These are phyloP conservation scores for Neonothopanus nambi DNA, from an alignment of 1,284 basidiomycete species.

Conservation along the genomic window DNA sequence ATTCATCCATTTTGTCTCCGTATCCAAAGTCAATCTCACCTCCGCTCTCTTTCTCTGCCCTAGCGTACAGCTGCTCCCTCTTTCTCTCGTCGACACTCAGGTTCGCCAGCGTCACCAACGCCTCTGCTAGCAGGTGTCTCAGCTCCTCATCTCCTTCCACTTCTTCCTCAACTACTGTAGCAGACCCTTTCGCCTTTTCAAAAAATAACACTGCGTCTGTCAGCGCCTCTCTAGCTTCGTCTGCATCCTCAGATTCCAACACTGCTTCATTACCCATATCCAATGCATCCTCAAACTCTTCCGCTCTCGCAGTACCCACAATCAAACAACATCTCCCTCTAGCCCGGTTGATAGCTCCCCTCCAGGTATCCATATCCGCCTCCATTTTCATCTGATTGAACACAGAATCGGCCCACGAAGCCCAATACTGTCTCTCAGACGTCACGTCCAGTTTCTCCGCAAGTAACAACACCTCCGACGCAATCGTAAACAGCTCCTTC, in stretches of 20 bases:
- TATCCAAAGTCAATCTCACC: slow-evolving; percentile 29
- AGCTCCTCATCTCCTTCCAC: slow-evolving; percentile 37
- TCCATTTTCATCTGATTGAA: slow-evolving; percentile 65
- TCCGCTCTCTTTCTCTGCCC: slow-evolving; percentile 49
- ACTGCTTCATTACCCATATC: slow-evolving; percentile 42
- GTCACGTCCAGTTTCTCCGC: slow-evolving; percentile 51
- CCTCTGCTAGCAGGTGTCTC: slow-evolving; percentile 47
- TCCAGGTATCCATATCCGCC: slow-evolving; percentile 47
- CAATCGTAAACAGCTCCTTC: slow-evolving; percentile 60
- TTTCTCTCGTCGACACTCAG: slow-evolving; percentile 47
- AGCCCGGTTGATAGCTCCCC: slow-evolving; percentile 43
- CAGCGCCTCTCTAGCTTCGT: slow-evolving; percentile 52
- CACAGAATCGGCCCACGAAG: slow-evolving; percentile 57
- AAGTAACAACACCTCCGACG: slow-evolving; percentile 57
- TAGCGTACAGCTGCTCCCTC: slow-evolving; percentile 49
- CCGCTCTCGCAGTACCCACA: slow-evolving; percentile 51
- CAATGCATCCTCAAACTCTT: slow-evolving; percentile 49
- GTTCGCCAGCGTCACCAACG: slow-evolving; percentile 57
- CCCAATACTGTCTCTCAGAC: slow-evolving; percentile 53
- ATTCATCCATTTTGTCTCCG: slow-evolving; percentile 17
- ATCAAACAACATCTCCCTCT: slow-evolving; percentile 57
- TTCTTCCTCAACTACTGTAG: slow-evolving; percentile 22
- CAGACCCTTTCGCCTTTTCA: slow-evolving; percentile 44
- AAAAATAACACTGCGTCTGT: slow-evolving; percentile 50
- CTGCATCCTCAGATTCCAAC: slow-evolving; percentile 44